phyloP scores from a whole-genome alignment of 305 asterid genomes.

The Petunia hybrid region DNA sequence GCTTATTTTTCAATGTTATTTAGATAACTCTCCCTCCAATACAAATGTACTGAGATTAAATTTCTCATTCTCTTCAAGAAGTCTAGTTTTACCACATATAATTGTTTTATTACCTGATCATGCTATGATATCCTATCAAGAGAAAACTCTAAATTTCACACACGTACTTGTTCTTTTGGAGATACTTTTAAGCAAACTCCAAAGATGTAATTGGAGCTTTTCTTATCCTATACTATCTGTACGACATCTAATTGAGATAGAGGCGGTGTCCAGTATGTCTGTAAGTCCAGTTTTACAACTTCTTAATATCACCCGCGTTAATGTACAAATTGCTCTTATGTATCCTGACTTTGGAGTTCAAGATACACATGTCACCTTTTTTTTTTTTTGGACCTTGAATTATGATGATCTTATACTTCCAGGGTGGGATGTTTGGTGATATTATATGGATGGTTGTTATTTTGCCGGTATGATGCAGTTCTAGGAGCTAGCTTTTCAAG shows the following conservation, averaged over 20 bases:
- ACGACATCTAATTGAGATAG: background rate
- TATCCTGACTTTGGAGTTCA: slow-evolving; percentile 1
- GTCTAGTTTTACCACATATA: background rate
- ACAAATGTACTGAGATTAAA: background rate
- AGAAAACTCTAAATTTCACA: slow-evolving; percentile 16
- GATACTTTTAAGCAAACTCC: slow-evolving; percentile 22
- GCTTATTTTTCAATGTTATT: slow-evolving; percentile 16
- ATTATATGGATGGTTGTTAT: background rate
- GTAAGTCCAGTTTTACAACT: background rate
- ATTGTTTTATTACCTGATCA: background rate
- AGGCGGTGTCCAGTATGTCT: background rate
- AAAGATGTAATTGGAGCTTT: background rate
- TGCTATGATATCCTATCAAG: slow-evolving; percentile 12
- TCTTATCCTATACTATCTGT: slow-evolving; percentile 17
- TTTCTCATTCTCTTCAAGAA: background rate
- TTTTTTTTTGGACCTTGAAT: background rate
- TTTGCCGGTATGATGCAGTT: slow-evolving; percentile 7
- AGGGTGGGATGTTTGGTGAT: slow-evolving; percentile 16
- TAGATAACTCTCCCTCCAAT: background rate
- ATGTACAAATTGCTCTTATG: background rate
- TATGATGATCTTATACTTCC: background rate
- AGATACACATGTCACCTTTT: background rate
- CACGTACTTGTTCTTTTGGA: background rate
- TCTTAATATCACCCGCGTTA: background rate
- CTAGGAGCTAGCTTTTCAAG: background rate